Base-by-base conservation (phyloP, 2,329 filamentous ascomycete species). In the Pseudopyrenochaeta lycopersici region DNA sequence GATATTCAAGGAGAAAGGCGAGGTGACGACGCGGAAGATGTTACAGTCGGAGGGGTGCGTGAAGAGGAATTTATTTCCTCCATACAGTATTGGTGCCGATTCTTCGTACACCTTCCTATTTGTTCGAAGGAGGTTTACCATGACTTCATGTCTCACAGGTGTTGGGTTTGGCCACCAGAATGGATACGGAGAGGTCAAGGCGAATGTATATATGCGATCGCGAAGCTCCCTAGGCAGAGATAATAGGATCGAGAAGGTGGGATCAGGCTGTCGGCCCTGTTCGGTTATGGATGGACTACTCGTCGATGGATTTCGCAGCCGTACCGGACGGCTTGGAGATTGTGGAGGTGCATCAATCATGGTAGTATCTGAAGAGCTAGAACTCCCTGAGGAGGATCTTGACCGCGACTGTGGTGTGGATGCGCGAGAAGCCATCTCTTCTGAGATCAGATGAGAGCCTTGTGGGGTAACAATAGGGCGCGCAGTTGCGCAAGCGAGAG, bases 21-120 rank as follows among this genome's bases (percentile, higher is more conserved):
- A 68, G 12, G 71, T 51, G 20, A 75, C 58, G 39, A 76, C 63
- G 54, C 73, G 68, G 58, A 77, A 77, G 56, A 77, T 71, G 62
- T 73, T 77, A 58, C 70, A 74, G 51, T 77, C 75, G 44, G 68
- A 73, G 6, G 75, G 75, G 46, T 77, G 74, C 4, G 64, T 68
- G 64, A 77, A 77, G 46, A 73, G 60, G 49, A 77, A 74, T 42
- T 68, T 72, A 63, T 77, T 77, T 15, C 45, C 45, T 11, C 63
- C 49, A 58, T 77, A 77, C n/a, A 77, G 64, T 12, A 76, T 53
- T 0, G 70, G 66, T 4, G 65, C 66, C 3, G 73, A 68, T 46
- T 77, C 75, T 11, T 57, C 49, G 56, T 75, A 64, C 21, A 77
- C 59, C 43, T 72, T 68, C 9, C 56, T 61, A 49, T 60, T 70